Conservation (phyloP, 2,329 filamentous ascomycete species). For the Penicillium fuscoglaucum region DNA sequence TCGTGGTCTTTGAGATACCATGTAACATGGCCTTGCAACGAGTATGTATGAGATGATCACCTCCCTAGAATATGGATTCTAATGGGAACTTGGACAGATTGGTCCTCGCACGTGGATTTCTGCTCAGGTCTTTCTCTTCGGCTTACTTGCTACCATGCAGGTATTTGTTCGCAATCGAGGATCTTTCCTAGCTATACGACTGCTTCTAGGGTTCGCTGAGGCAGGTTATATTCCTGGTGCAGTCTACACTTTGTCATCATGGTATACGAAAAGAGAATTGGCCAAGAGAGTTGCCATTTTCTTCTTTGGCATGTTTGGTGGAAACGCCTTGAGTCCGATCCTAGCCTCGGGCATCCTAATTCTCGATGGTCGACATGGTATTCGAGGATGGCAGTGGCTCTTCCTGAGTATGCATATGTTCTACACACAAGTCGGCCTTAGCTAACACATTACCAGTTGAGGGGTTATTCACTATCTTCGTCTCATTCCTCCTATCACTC, state of each 20-base stretch:
- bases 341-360: not conserved
- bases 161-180: not conserved
- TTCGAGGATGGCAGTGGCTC: slow-evolving; percentile 1
- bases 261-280: slow-evolving; percentile 4
- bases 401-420: not conserved
- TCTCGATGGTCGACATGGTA: not conserved
- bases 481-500: not conserved
- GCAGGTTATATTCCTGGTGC: slow-evolving; percentile 1
- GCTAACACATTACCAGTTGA: not conserved
- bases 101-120: slow-evolving; percentile 1
- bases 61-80: not conserved
- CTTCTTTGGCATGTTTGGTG: slow-evolving; percentile 5
- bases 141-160: not conserved
- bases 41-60: not conserved
- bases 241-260: not conserved
- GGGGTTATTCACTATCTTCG: not conserved
- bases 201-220: not conserved
- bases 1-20: not conserved
- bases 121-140: not conserved
- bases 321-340: not conserved
- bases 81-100: not conserved
- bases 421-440: not conserved
- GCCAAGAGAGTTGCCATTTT: not conserved
- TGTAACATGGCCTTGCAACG: not conserved
- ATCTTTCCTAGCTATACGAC: not conserved